Evolutionary conservation across 2,329 filamentous ascomycete species (phyloP), one percentile per base, ranked within the genome.

Genomic region (Tolypocladium sp.): DNA sequence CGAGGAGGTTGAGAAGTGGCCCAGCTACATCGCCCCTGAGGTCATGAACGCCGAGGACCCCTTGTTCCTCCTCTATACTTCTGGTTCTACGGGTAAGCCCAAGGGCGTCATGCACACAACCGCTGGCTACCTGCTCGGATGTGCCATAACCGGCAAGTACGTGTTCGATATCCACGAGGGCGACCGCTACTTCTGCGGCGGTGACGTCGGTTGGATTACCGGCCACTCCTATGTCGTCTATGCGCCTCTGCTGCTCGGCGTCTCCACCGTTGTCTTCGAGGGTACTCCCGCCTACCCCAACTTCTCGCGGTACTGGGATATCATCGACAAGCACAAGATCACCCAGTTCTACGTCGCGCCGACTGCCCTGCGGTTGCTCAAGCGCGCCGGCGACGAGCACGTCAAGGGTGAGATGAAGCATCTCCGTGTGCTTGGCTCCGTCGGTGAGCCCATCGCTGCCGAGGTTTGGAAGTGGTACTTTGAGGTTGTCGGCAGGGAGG

Each of bases 391-490:
- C 61, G 88, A 97, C 72, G 84, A 97, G 71, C 91, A 94, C 71
- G 91, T 97, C 68, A 90, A 91, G 78, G 86, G 89, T 70, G 79
- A 91, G 71, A 94, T 99, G 90, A 88, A 90, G 77, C 85, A 91
- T 68, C 83, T 99, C 63, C 85, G 94, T 71, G 88, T 97, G 7
- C 81, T 99, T 25, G 94, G 93, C 61, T 96, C 93, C 22, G 94
- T 99, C 60, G 94, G 94, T 66, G 94, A 99, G 79, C 94, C 94
- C 44, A 99, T 99, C 69, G 93, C 94, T 22, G 91, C 93, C 27
- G 94, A 99, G 75, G 90, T 99, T 61, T 99, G 94, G 94, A 97
- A 97, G 79, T 99, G 94, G 94, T 99, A 97, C 78, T 93, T 92
- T 73, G 92, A 97, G 75, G 83, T 89, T 66, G 92, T 99, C 57